Evolutionary conservation across 2,329 filamentous ascomycete genomes (phyloP), one percentile per base, ranked within the genome.

Genomic region (Fusarium beomiforme): DNA sequence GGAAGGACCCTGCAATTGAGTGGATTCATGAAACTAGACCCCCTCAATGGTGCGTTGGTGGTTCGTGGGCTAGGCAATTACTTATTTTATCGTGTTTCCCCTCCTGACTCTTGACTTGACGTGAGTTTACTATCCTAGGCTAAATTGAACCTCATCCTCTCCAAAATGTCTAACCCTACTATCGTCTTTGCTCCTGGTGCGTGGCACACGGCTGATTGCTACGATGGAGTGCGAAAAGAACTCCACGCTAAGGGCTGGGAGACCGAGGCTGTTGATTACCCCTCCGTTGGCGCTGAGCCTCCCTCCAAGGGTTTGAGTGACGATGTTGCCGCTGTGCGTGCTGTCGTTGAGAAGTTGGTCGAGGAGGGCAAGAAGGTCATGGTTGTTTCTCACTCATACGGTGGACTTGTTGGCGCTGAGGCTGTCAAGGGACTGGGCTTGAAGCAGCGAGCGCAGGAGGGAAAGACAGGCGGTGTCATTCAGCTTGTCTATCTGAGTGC

Each of bases 201-300:
- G 0, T 67, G 61, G 64, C 64, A 67, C 19, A 54, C 61, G 3
- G 44, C 46, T n/a, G 61, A 43, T 43, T 67, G 41, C 55, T 67
- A 49, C 36, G 53, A 67, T 13, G 13, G 29, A 17, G 64, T 66
- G 10, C 64, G 62, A 8, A 23, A 50, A 21, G 17, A 33, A 0
- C 55, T 67, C 19, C 34, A 66, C 2, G 36, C 54, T 4, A 23
- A n/a, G 8, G 62, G 56, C 4, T 67, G 61, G 64, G 16, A 37
- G 1, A 67, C 64, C 0, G 61, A 67, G 6, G 62, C 64, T 9
- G 54, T 67, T 1, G 64, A 66, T 8, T 66, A 60, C 23, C 64
- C 64, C 13, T 66, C 61, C 4, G 64, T 67, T 8, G 64, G 64
- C 7, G 53, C 61, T 3, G 64, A 67, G 54, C 64, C 64, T 17